Base-by-base conservation (phyloP, 345 rosid species). In the Eucalyptus pauciflora region DNA sequence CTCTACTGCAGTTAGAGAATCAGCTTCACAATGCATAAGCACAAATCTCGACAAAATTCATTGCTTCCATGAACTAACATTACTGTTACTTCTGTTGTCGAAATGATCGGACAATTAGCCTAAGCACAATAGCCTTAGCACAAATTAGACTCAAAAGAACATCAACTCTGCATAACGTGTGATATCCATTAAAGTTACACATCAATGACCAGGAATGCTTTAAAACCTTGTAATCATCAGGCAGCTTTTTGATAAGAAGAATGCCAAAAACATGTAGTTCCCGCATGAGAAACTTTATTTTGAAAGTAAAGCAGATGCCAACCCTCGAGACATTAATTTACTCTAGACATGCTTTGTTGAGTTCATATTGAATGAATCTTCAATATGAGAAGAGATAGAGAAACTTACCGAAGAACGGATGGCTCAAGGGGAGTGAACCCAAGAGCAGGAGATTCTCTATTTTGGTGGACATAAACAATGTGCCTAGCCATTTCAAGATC, bases 401-500 rank as follows among this genome's bases (percentile, higher is more conserved):
- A 71, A 76, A 76, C 69, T 92, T 93, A 98, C 99, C 99, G 97
- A 89, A 97, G 96, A 50, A 95, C 90, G 71, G 96, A 93, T 86
- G 99, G 98, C 79, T 98, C 97, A 85, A 97, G 98, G 5, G 98
- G 98, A 88, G 95, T 92, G 86, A 97, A 97, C 87, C 99, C 99
- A 91, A 98, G 98, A 31, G 99, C 95, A 41, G 97, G 99, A 89
- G 99, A 97, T 91, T 97, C 98, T 91, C 89, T 92, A 67, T 95
- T 94, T 93, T 97, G 98, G 88, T 98, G 99, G 89, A 98, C 99
- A 89, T 94, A 94, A 88, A 97, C 97, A 91, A 98, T 96, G 83
- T 97, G 99, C 94, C 97, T 95, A 60, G 99, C 99, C 93, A 97
- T 60, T 93, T 97, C 99, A 91, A 96, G 99, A 92, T 98, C 99